These are phyloP conservation scores for Xylaria arbuscula DNA, from an alignment of 2,329 filamentous ascomycete species.

Conservation along the genomic window DNA sequence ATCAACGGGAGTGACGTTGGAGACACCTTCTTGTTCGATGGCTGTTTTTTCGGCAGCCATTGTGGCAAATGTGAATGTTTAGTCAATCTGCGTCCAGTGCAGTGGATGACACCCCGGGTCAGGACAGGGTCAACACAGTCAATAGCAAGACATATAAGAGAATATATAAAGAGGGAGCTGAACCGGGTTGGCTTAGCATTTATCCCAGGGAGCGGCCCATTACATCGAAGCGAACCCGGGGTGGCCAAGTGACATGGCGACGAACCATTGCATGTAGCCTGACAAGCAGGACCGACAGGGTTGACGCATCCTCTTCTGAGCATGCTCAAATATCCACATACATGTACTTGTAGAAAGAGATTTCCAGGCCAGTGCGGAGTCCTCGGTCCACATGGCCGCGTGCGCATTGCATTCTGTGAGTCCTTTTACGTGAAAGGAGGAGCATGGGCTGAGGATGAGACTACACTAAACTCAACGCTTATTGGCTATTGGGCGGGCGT, in stretches of 20 bases:
- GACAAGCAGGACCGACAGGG: neutral
- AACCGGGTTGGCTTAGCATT: neutral
- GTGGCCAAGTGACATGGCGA: neutral
- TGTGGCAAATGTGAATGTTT: neutral
- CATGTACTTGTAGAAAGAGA: neutral
- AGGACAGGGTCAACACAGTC: neutral
- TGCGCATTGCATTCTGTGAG: slow-evolving; percentile 8
- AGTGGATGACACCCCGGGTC: neutral
- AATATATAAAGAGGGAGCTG: neutral
- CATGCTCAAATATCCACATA: neutral
- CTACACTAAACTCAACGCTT: neutral
- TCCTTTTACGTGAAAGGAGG: slow-evolving; percentile 5
- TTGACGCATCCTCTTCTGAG: slow-evolving; percentile 1
- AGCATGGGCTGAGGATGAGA: slow-evolving; percentile 17
- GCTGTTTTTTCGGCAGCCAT: slow-evolving; percentile 10
- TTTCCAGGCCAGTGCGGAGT: slow-evolving; percentile 14
- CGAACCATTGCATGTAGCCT: neutral
- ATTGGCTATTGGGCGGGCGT: neutral
- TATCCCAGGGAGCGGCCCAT: neutral
- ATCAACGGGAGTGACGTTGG: neutral
- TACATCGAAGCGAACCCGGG: slow-evolving; percentile 18
- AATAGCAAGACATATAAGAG: neutral
- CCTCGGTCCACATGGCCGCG: neutral
- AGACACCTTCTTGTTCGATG: slow-evolving; percentile 1
- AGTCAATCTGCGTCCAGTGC: neutral